These are phyloP conservation scores for Botrytis squamosa DNA, from an alignment of 2,329 filamentous ascomycete species.

Conservation along the genomic window DNA sequence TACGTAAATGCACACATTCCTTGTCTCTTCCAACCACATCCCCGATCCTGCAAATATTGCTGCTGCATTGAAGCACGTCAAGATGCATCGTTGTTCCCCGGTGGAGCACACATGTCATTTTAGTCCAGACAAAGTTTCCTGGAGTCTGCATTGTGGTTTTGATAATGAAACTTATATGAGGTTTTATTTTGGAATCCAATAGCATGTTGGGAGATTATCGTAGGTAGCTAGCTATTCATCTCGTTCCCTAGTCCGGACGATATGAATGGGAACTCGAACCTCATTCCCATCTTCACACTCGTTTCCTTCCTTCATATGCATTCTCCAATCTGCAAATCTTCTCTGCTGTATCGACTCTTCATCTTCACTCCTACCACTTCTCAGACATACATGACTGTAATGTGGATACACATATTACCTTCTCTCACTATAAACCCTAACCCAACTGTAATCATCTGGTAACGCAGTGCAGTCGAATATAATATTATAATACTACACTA, in stretches of 20 bases:
- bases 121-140: not conserved
- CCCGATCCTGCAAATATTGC: not conserved
- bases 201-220: not conserved
- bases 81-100: not conserved
- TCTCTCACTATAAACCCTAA: not conserved
- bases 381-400: not conserved
- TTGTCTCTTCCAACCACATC: not conserved
- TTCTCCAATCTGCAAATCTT: not conserved
- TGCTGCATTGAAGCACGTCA: not conserved
- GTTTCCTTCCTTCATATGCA: not conserved
- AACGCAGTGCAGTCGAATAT: not conserved
- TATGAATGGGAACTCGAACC: not conserved
- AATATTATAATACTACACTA: not conserved
- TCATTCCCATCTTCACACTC: not conserved
- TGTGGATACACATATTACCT: not conserved
- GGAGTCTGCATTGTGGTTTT: not conserved
- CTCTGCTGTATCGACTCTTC: not conserved
- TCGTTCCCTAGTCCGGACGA: not conserved
- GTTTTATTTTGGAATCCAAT: not conserved
- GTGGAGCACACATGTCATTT: not conserved
- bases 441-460: accelerated
- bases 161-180: not conserved
- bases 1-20: not conserved
- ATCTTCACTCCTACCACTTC: not conserved
- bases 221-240: not conserved